Percentiles rank a stretch among this genome's conserved stretches.
These are phyloP conservation scores for Fusarium nematophilum DNA, from an alignment of 2,329 filamentous ascomycete species.

Conservation along the genomic window DNA sequence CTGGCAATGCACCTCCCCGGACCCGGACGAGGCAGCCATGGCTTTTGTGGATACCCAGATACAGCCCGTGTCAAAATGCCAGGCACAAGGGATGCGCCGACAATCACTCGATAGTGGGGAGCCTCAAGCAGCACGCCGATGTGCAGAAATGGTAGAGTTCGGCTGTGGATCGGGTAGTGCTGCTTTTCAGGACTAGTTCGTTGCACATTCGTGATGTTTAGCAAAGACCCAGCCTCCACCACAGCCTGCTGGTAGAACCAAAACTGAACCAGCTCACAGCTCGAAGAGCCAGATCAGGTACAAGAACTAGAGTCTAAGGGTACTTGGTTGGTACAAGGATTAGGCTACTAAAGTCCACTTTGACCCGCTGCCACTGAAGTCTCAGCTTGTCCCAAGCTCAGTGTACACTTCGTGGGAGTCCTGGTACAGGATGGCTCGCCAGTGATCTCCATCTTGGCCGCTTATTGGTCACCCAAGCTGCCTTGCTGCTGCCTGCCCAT, in stretches of 20 bases:
- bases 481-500: conserved; percentile 11
- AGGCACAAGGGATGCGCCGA: conserved; percentile 5
- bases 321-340: conserved; percentile 33
- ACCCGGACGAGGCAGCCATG: not conserved
- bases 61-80: not conserved
- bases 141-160: not conserved
- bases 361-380: conserved; percentile 36
- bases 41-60: not conserved
- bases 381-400: conserved; percentile 11
- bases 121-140: conserved; percentile 3
- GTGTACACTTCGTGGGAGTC: conserved; percentile 7
- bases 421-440: too few relatives aligned
- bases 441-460: too few relatives aligned
- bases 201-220: conserved; percentile 4
- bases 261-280: too few relatives aligned
- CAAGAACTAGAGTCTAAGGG: conserved; percentile 16
- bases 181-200: conserved; percentile 5
- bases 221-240: conserved; percentile 10
- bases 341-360: conserved; percentile 22
- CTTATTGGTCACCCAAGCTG: conserved; percentile 16
- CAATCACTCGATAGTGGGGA: conserved; percentile 3
- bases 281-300: not conserved
- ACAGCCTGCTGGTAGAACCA: conserved; percentile 8
- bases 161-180: conserved; percentile 28
- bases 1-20: conserved; percentile 3